Percentiles rank a stretch among this genome's conserved stretches.
These are phyloP conservation scores for Curvularia spicifera DNA, from an alignment of 2,329 filamentous ascomycete genomes.

Conservation along the genomic window DNA sequence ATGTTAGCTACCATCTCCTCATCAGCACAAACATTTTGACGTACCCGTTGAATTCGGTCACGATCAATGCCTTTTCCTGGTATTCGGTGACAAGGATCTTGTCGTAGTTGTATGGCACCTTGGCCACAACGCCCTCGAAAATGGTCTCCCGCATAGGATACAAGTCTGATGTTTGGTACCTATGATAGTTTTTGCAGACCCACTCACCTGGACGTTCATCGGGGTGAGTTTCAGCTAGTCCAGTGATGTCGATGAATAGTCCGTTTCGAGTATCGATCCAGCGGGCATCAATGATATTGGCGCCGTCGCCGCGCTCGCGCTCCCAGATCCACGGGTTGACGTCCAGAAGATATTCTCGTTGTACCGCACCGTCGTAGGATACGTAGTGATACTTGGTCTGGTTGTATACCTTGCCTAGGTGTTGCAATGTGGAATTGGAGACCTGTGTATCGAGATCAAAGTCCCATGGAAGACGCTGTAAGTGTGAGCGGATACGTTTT, in stretches of 20 bases:
- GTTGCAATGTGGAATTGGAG: constrained; percentile 67
- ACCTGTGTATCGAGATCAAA: constrained; percentile 86
- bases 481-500: constrained; percentile 22
- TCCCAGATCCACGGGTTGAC: constrained; percentile 74
- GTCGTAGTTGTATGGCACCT: constrained; percentile 73
- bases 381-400: constrained; percentile 63
- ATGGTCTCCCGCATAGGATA: constrained; percentile 76
- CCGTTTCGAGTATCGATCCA: constrained; percentile 81
- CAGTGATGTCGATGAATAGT: constrained; percentile 84
- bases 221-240: constrained; percentile 70
- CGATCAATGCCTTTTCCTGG: constrained; percentile 64
- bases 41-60: constrained; percentile 67
- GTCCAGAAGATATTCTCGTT: constrained; percentile 72
- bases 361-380: constrained; percentile 46
- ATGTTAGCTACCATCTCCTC: constrained; percentile 9
- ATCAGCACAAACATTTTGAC: background rate
- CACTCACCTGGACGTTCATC: constrained; percentile 67
- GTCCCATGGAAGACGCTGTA: constrained; percentile 79
- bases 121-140: constrained; percentile 75
- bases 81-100: constrained; percentile 71
- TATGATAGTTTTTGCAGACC: constrained; percentile 82
- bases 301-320: constrained; percentile 67
- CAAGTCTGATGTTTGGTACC: constrained; percentile 72
- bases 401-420: constrained; percentile 71
- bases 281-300: constrained; percentile 82